Base-by-base conservation (phyloP, 805 yeast species). In the Lipomyces chichibuensis region DNA sequence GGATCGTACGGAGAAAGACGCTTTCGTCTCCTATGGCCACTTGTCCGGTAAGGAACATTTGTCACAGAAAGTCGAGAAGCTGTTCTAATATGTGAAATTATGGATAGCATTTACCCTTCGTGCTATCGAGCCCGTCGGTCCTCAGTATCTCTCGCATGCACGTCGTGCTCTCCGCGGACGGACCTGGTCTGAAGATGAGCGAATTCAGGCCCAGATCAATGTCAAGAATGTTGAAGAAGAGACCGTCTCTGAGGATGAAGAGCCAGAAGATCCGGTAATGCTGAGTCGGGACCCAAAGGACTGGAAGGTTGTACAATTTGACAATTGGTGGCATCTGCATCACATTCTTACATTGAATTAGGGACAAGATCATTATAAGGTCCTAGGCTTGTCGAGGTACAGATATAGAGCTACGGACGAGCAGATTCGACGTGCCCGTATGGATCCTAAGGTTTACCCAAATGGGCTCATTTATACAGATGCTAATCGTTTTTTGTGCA, bases 151-250 rank as follows among this genome's bases (percentile, higher is more conserved):
- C 74, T 97, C 97, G 62, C 99, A 95, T 77, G 98, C 98, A 66
- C 88, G 97, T 73, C 90, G 99, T 84, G 86, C 96, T 63, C 84
- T 93, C 74, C 88, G 97, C 82, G 97, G 97, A 79, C 97, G 96
- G 82, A 92, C 98, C 60, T 95, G 98, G 97, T 92, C 98, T 64
- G 98, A 95, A 81, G 95, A 86, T 77, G 99, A 95, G 82, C 88
- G 90, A 79, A 82, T 92, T 73, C 96, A 93, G 84, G 97, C 97
- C 69, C 96, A 89, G 77, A 88, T 87, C 81, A 91, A 91, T 80
- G 96, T 90, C 75, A 84, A 85, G 75, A 80, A 80, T 65, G 86
- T 87, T 69, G 96, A 90, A 74, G 89, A 85, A 73, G 78, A 78
- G 62, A 84, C 78, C 72, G 81, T 75, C 65, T 80, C 77, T 55